Evolutionary conservation across 2,329 filamentous ascomycete species (phyloP).

Genomic region (Escovopsis weberi): DNA sequence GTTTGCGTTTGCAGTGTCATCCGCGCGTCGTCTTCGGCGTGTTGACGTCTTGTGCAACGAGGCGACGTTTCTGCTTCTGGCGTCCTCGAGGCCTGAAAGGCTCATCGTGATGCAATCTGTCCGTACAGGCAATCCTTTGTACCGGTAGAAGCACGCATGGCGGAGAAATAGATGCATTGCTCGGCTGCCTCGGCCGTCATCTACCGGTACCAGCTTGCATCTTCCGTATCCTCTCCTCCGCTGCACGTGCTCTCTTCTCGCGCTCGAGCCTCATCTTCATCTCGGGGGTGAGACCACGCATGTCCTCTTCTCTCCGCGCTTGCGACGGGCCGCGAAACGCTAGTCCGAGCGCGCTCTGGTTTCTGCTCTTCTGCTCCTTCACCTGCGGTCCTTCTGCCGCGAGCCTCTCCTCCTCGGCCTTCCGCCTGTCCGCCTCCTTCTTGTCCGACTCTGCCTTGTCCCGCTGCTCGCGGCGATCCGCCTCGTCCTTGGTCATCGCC

Average conservation of each 20-base stretch:
- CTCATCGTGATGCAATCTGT: no score
- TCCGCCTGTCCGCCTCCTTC: conserved; percentile 56
- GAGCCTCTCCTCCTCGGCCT: conserved; percentile 60
- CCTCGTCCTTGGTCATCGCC: conserved; percentile 55
- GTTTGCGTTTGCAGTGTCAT: no score
- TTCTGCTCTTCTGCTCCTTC: conserved; percentile 31
- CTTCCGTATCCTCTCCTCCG: conserved; percentile 69
- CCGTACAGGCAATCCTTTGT: no score
- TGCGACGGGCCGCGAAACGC: conserved; percentile 57
- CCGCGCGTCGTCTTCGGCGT: no score
- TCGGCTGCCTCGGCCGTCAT: no score
- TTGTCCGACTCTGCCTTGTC: conserved; percentile 56
- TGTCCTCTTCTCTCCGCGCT: conserved; percentile 72
- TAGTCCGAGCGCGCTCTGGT: conserved; percentile 36
- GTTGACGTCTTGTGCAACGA: no score
- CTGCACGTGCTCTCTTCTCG: conserved; percentile 79
- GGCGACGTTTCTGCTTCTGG: no score
- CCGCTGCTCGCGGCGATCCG: conserved; percentile 50
- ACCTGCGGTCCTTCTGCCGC: conserved; percentile 49
- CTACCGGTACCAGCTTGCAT: conserved; percentile 33
- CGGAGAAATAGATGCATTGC: no score
- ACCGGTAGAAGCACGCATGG: no score
- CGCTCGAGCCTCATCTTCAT: conserved; percentile 73
- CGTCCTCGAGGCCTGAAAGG: no score
- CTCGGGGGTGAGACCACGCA: conserved; percentile 72